phyloP scores from a whole-genome alignment of 1,284 basidiomycete species.

The Marasmius sp. region DNA sequence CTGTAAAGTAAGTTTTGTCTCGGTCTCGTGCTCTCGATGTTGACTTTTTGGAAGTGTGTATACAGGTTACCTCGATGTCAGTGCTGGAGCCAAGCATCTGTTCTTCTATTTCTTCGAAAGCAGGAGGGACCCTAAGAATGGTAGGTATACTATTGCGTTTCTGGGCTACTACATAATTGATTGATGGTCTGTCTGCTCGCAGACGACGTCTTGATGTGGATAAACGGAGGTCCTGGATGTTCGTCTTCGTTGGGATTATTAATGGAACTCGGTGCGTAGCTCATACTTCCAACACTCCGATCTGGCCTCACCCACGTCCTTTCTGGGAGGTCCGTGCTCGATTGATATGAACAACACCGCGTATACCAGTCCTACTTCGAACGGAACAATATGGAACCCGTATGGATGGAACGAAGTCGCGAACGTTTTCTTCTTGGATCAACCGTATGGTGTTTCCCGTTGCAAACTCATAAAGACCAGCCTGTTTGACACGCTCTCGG shows the following conservation, averaged over 20 bases:
- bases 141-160: conserved; percentile 20
- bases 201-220: conserved; percentile 75
- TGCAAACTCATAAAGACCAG: neutral
- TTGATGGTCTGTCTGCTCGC: neutral
- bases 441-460: conserved; percentile 40
- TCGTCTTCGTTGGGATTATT: conserved; percentile 65
- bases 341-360: conserved; percentile 52
- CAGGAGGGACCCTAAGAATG: conserved; percentile 59
- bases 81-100: conserved; percentile 42
- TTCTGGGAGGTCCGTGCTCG: conserved; percentile 50
- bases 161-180: neutral
- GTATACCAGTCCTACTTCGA: conserved; percentile 17
- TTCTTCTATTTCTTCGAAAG: conserved; percentile 91
- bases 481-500: neutral
- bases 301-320: conserved; percentile 3
- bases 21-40: neutral
- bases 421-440: conserved; percentile 73
- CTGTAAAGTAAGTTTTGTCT: conserved; percentile 47
- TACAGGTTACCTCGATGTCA: conserved; percentile 65
- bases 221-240: conserved; percentile 70
- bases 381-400: conserved; percentile 61
- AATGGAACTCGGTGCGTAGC: conserved; percentile 57
- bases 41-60: conserved; percentile 34
- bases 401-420: conserved; percentile 70
- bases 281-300: neutral